Evolutionary conservation across 2,329 filamentous ascomycete genomes (phyloP).

Genomic region (Ascochyta fabae): DNA sequence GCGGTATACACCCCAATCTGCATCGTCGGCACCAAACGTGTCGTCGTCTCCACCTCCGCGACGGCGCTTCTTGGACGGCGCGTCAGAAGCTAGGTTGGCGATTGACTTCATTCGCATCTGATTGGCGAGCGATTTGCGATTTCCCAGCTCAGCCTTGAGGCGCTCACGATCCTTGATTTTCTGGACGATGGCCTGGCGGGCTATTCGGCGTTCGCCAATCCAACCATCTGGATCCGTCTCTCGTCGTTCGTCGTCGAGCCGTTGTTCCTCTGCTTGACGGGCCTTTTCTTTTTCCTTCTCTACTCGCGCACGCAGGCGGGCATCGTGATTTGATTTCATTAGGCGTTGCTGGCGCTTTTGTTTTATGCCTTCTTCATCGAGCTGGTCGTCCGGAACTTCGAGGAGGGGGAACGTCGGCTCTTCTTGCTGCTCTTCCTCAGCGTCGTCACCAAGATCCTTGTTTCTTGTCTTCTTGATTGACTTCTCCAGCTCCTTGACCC

Average conservation of each 20-base stretch:
- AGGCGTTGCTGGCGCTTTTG: constrained; percentile 91
- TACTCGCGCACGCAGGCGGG: constrained; percentile 88
- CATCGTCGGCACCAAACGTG: constrained; percentile 94
- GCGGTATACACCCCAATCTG: constrained; percentile 97
- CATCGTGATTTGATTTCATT: constrained; percentile 94
- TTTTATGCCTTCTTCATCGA: constrained; percentile 90
- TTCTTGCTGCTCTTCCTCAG: constrained; percentile 76
- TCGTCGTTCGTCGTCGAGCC: constrained; percentile 81
- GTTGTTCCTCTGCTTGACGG: constrained; percentile 79
- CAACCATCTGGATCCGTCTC: constrained; percentile 85
- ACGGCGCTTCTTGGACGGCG: constrained; percentile 79
- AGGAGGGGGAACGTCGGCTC: constrained; percentile 86
- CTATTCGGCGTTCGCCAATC: constrained; percentile 81
- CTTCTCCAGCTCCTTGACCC: constrained; percentile 87
- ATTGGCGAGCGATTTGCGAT: constrained; percentile 93
- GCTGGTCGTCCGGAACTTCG: constrained; percentile 86
- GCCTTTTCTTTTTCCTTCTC: constrained; percentile 95
- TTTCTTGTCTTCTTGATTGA: constrained; percentile 88
- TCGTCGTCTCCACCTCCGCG: constrained; percentile 91
- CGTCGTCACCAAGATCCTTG: constrained; percentile 83
- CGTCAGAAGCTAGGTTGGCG: constrained; percentile 91
- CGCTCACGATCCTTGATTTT: constrained; percentile 94
- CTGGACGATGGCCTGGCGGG: constrained; percentile 72
- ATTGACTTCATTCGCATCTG: constrained; percentile 99
- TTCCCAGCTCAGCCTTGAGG: constrained; percentile 91